These are phyloP conservation scores for Eustoma russellianum DNA, from an alignment of 257 asterid genomes.

Conservation along the genomic window DNA sequence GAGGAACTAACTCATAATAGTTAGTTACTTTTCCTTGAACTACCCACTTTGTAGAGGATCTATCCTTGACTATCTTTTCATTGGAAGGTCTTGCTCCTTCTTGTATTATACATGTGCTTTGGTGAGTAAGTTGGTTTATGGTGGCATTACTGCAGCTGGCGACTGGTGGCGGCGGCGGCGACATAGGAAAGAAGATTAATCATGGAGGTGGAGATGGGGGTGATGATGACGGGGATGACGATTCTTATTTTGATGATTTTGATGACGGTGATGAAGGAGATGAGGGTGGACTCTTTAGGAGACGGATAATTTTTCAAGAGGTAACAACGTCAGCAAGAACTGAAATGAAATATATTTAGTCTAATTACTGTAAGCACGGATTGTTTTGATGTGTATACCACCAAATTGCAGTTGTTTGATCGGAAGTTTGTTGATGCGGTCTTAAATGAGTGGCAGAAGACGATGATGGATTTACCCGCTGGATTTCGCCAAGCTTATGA, in stretches of 20 bases:
- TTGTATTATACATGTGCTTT: too few species aligned
- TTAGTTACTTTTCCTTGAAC: too few species aligned
- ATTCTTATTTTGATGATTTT: conserved; percentile 88
- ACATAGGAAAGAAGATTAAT: conserved; percentile 74
- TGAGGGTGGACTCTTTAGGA: conserved; percentile 87
- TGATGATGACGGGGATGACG: conserved; percentile 96
- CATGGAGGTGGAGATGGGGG: conserved; percentile 99
- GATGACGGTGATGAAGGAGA: conserved; percentile 98
- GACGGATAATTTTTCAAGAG: conserved; percentile 76
- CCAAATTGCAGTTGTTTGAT: conserved; percentile 58
- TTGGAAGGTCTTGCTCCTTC: too few species aligned
- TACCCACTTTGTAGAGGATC: too few species aligned
- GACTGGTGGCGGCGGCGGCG: conserved; percentile 91
- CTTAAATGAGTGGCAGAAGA: conserved; percentile 94
- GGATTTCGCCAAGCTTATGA: conserved; percentile 97
- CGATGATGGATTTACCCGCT: conserved; percentile 95
- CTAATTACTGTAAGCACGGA: background rate
- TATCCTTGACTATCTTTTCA: too few species aligned
- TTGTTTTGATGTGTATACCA: conserved; percentile 1
- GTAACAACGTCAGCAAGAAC: conserved; percentile 23
- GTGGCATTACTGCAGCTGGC: conserved; percentile 44
- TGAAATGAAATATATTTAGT: background rate
- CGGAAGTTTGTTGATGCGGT: conserved; percentile 91
- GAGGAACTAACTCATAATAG: too few species aligned
- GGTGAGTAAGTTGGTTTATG: background rate